Percentiles rank a stretch among this genome's conserved stretches.
phyloP scores from a whole-genome alignment of 495 filamentous ascomycete genomes.

The Annulohypoxylon bovei region DNA sequence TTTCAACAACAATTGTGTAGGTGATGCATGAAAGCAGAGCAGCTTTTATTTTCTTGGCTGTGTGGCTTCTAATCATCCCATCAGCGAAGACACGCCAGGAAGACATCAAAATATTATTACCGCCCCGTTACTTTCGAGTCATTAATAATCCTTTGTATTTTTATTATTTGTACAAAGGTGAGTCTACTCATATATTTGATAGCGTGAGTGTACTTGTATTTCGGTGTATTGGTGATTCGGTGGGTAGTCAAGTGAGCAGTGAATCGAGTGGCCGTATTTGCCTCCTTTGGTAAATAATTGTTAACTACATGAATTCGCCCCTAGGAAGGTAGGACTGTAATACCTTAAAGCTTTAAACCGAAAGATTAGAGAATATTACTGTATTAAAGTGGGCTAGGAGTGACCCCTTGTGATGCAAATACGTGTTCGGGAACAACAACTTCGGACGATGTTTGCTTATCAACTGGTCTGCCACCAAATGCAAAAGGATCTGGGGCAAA shows the following conservation, averaged over 20 bases:
- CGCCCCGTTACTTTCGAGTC: not conserved
- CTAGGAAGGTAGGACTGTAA: not conserved
- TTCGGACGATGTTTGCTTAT: slow-evolving; percentile 7
- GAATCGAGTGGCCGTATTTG: not conserved
- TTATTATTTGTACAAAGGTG: not conserved
- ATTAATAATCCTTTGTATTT: not conserved
- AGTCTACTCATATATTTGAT: not conserved
- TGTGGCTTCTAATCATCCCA: not conserved
- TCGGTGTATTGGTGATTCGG: not conserved
- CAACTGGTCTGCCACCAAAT: not conserved
- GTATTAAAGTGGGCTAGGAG: not conserved
- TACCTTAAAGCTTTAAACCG: not conserved
- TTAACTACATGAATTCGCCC: not conserved
- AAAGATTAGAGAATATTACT: not conserved
- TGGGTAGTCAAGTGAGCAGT: not conserved
- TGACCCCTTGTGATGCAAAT: not conserved
- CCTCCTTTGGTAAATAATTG: not conserved
- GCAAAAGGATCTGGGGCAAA: not conserved
- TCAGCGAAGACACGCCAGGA: not conserved
- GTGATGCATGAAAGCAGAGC: not conserved
- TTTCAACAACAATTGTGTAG: no score
- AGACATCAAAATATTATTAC: not conserved
- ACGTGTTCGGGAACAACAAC: not conserved
- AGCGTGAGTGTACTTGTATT: not conserved
- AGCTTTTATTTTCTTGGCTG: not conserved